Base-by-base conservation (phyloP, 805 yeast genomes). In the Schwanniomyces pseudopolymorphus region DNA sequence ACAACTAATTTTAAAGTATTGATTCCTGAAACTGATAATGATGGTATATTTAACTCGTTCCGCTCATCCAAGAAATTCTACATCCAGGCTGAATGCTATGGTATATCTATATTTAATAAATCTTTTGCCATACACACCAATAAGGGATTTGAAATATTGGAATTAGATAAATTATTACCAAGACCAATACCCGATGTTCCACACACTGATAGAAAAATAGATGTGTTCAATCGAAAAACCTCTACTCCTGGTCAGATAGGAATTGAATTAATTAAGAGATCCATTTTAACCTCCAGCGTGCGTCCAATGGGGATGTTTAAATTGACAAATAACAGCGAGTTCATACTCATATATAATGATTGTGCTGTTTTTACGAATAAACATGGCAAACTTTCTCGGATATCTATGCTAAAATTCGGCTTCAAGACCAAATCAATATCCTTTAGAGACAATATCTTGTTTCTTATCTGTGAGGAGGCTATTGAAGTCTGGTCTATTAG, bases 401-500 rank as follows among this genome's bases (percentile, higher is more conserved):
- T 63, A 28, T 61, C 74, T 6, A 59, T 72, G 33, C 61, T 82
- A 2, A 63, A 67, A 47, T 80, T 78, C 53, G 70, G 67, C 17
- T 70, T 69, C 57, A 64, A 63, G 48, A 74, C 75, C 8, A 62
- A 59, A 52, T 59, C 59, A 11, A 57, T 70, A n/a, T 58, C 74
- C 1, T 72, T 70, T 46, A 31, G 38, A 25, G 54, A 65, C 37
- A 69, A 71, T 48, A 57, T 67, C 45, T 53, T 73, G 13, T 62
- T 72, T 35, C 45, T 85, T 4, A 75, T 81, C 24, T 81, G 85
- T 36, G 82, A 83, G 17, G 89, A 86, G 52, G 75, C 83, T 40
- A 72, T 87, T 7, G 96, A 89, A 57, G 73, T 89, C 2, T 81
- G 90, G 70, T 75, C 81, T 28, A 67, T 85, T 21, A 75, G 77